Percentiles rank a stretch among this genome's conserved stretches.
Evolutionary conservation across 495 filamentous ascomycete species (phyloP).

Genomic region (Letharia lupina): DNA sequence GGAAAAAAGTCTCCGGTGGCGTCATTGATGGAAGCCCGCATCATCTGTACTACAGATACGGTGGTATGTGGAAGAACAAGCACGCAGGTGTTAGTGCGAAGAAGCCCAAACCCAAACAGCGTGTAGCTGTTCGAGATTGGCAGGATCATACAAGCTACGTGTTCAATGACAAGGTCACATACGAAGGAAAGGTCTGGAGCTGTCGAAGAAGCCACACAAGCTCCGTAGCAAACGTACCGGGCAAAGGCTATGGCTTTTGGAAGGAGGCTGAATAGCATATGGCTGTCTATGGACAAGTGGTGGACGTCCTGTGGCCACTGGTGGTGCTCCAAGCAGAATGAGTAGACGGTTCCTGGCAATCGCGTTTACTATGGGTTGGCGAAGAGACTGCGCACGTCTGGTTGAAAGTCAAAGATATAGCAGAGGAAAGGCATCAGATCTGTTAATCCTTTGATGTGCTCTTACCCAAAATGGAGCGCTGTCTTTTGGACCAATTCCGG

Average conservation of each 20-base stretch:
- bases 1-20: slow-evolving; percentile 22
- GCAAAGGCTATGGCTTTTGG: slow-evolving; percentile 17
- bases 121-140: slow-evolving; percentile 12
- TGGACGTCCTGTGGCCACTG: neutral
- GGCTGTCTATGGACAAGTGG: slow-evolving; percentile 1
- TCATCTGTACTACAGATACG: slow-evolving; percentile 23
- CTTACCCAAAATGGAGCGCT: slow-evolving; percentile 14
- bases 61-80: slow-evolving; percentile 28
- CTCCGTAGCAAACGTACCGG: slow-evolving; percentile 8
- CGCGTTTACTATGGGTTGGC: neutral
- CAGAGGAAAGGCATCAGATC: neutral
- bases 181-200: slow-evolving; percentile 15
- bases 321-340: neutral
- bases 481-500: slow-evolving; percentile 50
- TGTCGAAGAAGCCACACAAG: slow-evolving; percentile 19
- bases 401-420: neutral
- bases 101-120: slow-evolving; percentile 16
- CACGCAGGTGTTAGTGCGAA: slow-evolving; percentile 21
- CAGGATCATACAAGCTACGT: neutral
- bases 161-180: slow-evolving; percentile 11
- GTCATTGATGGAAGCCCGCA: slow-evolving; percentile 16
- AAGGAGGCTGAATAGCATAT: slow-evolving; percentile 12
- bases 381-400: neutral
- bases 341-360: neutral
- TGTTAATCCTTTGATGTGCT: neutral